Base-by-base conservation (phyloP, 2,329 filamentous ascomycete species). In the Nemania sp. region DNA sequence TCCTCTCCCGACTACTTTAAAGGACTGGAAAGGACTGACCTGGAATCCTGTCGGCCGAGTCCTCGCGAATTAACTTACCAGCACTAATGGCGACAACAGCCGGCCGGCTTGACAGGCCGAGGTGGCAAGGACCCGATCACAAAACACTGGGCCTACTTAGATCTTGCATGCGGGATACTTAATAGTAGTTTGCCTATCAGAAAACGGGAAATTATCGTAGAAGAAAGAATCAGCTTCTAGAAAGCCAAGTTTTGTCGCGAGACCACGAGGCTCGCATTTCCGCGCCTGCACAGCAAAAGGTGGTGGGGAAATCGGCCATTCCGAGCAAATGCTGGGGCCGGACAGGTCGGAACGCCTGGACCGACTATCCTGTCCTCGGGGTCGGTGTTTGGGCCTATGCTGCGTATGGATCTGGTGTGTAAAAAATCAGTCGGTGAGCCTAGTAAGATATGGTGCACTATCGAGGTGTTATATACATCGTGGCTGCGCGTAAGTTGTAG, bases 221-320 rank as follows among this genome's bases (percentile, higher is more conserved):
- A 42, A 40, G 26, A 7, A 40, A 46, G 37, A 36, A 19, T 22
- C 48, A 44, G 51, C 45, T 54, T 59, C 56, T 57, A 55, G 56
- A 57, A 59, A 23, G 40, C 6, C 17, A 59, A 54, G 39, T 39
- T 43, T 49, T 51, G 43, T 47, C 49, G 43, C 51, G 33, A n/a
- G n/a, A 31, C 22, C 28, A 41, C 46, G 28, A 44, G 41, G 47
- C 50, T 40, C 24, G 28, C 43, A 30, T 19, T 45, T 47, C 26
- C 42, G 40, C 24, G 40, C 28, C 43, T 47, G 28, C 37, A 58
- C 49, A 34, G 47, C 49, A 48, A 56, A 24, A 45, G 48, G 50
- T 37, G 42, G 57, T 66, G 62, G 64, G 63, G 64, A 46, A 56
- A 31, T 41, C 64, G 64, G 64, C 47, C 52, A 64, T 64, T 52